phyloP scores from a whole-genome alignment of 331 rosid species.

The Cydonia oblonga region DNA sequence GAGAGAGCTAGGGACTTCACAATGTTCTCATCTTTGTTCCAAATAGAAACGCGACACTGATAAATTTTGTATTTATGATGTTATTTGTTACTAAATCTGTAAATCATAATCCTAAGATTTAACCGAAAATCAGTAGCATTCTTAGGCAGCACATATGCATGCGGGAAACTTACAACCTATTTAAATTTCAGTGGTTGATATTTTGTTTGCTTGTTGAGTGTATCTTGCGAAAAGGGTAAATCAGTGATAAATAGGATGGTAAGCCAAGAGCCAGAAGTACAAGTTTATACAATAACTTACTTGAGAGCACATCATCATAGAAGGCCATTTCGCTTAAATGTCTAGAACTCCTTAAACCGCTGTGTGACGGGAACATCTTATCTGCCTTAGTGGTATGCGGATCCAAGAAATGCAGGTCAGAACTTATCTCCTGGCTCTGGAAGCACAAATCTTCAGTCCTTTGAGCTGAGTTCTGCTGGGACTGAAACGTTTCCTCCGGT shows the following conservation, averaged over 20 bases:
- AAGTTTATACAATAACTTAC: slow-evolving; percentile 18
- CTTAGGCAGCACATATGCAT: neutral
- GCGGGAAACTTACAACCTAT: neutral
- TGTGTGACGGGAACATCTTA: slow-evolving; percentile 43
- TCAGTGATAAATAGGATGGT: neutral
- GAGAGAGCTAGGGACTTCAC: neutral
- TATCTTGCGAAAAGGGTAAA: neutral
- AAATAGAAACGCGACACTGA: too few species aligned
- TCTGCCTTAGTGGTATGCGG: slow-evolving; percentile 35
- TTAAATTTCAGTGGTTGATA: neutral
- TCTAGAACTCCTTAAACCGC: slow-evolving; percentile 35
- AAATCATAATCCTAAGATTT: too few species aligned
- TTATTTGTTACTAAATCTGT: too few species aligned
- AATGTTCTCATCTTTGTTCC: neutral
- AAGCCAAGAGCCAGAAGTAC: neutral
- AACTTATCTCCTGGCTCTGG: slow-evolving; percentile 47
- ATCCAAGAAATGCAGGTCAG: slow-evolving; percentile 66
- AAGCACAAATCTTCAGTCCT: slow-evolving; percentile 58
- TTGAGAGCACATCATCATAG: slow-evolving; percentile 59
- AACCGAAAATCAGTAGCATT: neutral
- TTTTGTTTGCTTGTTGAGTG: neutral
- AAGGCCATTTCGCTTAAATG: slow-evolving; percentile 34
- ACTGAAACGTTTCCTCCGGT: slow-evolving; percentile 44
- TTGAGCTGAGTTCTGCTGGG: slow-evolving; percentile 36
- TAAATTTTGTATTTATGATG: neutral